Base-by-base conservation (phyloP, 1,284 basidiomycete genomes). In the Ganoderma leucocontextum region DNA sequence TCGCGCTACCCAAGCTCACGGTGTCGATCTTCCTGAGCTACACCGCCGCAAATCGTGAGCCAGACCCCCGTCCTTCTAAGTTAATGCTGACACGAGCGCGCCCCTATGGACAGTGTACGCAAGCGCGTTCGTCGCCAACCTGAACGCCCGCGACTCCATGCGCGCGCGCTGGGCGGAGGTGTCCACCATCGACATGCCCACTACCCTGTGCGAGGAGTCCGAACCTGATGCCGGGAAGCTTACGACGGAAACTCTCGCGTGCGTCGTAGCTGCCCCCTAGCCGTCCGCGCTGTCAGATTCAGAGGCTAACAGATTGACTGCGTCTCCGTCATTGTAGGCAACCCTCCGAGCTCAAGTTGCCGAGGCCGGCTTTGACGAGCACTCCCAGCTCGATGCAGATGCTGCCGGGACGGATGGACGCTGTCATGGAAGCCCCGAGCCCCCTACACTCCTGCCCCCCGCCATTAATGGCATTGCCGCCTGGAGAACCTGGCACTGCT, bases 131-230 rank as follows among this genome's bases (percentile, higher is more conserved):
- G 9, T 63, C n/a, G 47, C 49, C 4, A 63, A 63, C 49, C 49
- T 63, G 35, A 63, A 63, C 62, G 49, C 36, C 22, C 62, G 62
- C 38, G 62, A 63, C 12, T 12, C 33, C 49, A 35, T 63, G 36
- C 62, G 62, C 35, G 49, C 49, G n/a, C 62, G 62, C n/a, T 41
- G 47, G 49, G 47, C 36, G n/a, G 62, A 63, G 36, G 49, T 63
- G 7, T 53, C 62, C 17, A 17, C 52, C 7, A 15, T 55, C 29
- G 52, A 63, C 35, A 13, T 63, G 33, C 19, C 62, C 10, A 29
- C 52, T 5, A 62, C 47, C 52, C 33, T 55, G 52, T 55, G 52
- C 52, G 52, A 55, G 6, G 29, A 55, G 52, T 10, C 52, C 7
- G 47, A 25, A 19, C 29, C 29, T 9, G 29, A 6, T 52, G 10